Evolutionary conservation across 306 rosid species (phyloP).

Genomic region (Cucumis cinereus): DNA sequence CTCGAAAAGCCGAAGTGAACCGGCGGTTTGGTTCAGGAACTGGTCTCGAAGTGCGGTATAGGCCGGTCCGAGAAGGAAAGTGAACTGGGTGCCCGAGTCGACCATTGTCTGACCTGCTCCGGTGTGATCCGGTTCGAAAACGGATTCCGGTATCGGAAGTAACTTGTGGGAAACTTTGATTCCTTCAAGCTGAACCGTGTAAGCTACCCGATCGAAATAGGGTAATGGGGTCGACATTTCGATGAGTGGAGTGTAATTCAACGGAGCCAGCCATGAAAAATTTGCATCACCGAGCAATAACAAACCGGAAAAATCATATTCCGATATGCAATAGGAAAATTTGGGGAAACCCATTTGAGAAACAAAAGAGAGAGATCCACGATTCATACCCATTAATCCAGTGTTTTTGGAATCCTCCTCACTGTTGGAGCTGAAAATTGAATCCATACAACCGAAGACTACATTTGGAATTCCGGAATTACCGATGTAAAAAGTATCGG

Average conservation of each 20-base stretch:
- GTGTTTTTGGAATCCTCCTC: slow-evolving; percentile 43
- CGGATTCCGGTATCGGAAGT: slow-evolving; percentile 23
- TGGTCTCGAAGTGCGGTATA: slow-evolving; percentile 35
- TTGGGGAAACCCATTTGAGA: slow-evolving; percentile 52
- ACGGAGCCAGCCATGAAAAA: slow-evolving; percentile 38
- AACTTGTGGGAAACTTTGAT: slow-evolving; percentile 37
- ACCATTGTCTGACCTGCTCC: slow-evolving; percentile 91
- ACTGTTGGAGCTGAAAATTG: slow-evolving; percentile 28
- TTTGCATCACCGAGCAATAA: slow-evolving; percentile 50
- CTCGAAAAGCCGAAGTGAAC: slow-evolving; percentile 25
- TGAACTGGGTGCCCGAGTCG: slow-evolving; percentile 81
- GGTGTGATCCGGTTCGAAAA: slow-evolving; percentile 57
- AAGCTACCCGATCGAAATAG: slow-evolving; percentile 62
- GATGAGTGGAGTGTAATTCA: slow-evolving; percentile 58
- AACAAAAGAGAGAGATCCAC: slow-evolving; percentile 58
- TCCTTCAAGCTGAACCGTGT: slow-evolving; percentile 46
- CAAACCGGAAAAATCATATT: slow-evolving; percentile 51
- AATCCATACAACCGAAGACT: slow-evolving; percentile 73
- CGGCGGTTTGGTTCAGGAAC: slow-evolving; percentile 37
- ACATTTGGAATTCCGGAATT: slow-evolving; percentile 19
- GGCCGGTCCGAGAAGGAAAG: slow-evolving; percentile 65
- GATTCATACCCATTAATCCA: slow-evolving; percentile 90
- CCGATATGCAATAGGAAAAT: slow-evolving; percentile 85
- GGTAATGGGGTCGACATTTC: slow-evolving; percentile 57
- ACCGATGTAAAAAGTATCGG: slow-evolving; percentile 50